A percentile compares a stretch with the other conserved stretches of the same genome.
phyloP scores from a whole-genome alignment of 1,284 basidiomycete species.

The Melampsora larici-populina region DNA sequence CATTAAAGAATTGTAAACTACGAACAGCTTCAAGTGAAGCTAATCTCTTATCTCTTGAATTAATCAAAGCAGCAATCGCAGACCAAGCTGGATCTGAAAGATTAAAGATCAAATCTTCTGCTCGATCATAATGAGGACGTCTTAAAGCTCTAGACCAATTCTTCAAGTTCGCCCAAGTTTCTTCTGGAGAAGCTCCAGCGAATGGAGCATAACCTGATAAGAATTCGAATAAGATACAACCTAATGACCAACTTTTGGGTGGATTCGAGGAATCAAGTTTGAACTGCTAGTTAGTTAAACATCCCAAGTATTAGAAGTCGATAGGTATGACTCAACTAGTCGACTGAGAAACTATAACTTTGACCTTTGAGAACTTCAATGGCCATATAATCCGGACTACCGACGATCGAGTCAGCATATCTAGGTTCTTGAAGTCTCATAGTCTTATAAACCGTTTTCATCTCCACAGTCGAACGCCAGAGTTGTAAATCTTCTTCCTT shows the following conservation, averaged over 20 bases:
- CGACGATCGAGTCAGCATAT: constrained; percentile 96
- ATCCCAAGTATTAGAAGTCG: constrained; percentile 61
- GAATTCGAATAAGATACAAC: constrained; percentile 86
- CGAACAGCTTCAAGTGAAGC: constrained; percentile 70
- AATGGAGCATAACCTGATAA: constrained; percentile 86
- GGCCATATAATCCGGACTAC: constrained; percentile 84
- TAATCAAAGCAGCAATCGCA: constrained; percentile 74
- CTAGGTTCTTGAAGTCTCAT: constrained; percentile 86
- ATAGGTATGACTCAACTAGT: constrained; percentile 36
- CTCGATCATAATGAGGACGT: constrained; percentile 89
- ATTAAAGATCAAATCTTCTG: constrained; percentile 97
- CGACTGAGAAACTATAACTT: constrained; percentile 41
- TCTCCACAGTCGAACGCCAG: constrained; percentile 87
- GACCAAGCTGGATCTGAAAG: constrained; percentile 91
- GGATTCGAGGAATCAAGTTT: constrained; percentile 66
- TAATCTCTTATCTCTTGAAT: constrained; percentile 75
- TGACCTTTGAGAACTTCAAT: constrained; percentile 46
- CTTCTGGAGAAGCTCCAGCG: constrained; percentile 89
- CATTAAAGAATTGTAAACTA: constrained; percentile 78
- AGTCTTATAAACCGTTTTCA: constrained; percentile 89
- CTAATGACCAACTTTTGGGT: constrained; percentile 97
- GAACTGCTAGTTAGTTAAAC: constrained; percentile 83
- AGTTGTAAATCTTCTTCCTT: constrained; percentile 82
- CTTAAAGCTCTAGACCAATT: constrained; percentile 89
- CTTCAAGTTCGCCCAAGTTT: constrained; percentile 98